A percentile compares a stretch with the other conserved stretches of the same genome.
Conservation (phyloP, 83 land plant genomes). For the Isoetes engelmannii region DNA sequence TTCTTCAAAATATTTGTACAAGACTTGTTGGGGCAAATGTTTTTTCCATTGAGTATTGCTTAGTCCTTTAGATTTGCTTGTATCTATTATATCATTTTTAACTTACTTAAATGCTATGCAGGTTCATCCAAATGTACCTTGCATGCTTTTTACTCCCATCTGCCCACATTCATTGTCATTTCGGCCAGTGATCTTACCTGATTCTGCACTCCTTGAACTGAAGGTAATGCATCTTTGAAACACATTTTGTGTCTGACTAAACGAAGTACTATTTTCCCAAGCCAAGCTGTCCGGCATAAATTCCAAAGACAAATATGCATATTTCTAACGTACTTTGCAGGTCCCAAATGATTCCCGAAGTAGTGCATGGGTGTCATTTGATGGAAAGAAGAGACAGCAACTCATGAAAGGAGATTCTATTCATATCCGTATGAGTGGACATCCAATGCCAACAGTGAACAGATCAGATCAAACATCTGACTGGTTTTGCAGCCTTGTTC, state of each 20-base stretch:
- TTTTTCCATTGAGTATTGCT: neutral
- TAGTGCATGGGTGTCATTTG: conserved; percentile 99
- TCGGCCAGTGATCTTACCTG: conserved; percentile 96
- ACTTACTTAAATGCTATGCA: conserved; percentile 20
- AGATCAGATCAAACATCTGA: conserved; percentile 96
- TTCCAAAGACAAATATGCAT: neutral
- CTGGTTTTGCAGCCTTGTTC: conserved; percentile 86
- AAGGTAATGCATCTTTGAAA: conserved; percentile 47
- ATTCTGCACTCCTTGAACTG: conserved; percentile 87
- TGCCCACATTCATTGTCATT: conserved; percentile 97
- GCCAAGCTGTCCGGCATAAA: neutral
- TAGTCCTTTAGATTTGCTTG: neutral
- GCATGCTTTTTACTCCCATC: conserved; percentile 98
- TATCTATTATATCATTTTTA: neutral
- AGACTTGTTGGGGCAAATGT: neutral
- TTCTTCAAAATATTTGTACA: neutral
- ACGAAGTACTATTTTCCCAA: neutral
- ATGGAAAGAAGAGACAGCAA: conserved; percentile 97
- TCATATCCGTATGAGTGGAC: conserved; percentile 78
- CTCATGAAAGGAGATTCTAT: conserved; percentile 88
- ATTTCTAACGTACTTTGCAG: conserved; percentile 29
- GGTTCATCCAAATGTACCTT: conserved; percentile 99
- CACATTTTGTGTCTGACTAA: neutral
- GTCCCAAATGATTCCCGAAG: conserved; percentile 88
- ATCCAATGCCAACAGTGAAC: conserved; percentile 93